Evolutionary conservation across 1,284 basidiomycete genomes (phyloP), one percentile per base, ranked within the genome.

Genomic region (Grifola frondosa): DNA sequence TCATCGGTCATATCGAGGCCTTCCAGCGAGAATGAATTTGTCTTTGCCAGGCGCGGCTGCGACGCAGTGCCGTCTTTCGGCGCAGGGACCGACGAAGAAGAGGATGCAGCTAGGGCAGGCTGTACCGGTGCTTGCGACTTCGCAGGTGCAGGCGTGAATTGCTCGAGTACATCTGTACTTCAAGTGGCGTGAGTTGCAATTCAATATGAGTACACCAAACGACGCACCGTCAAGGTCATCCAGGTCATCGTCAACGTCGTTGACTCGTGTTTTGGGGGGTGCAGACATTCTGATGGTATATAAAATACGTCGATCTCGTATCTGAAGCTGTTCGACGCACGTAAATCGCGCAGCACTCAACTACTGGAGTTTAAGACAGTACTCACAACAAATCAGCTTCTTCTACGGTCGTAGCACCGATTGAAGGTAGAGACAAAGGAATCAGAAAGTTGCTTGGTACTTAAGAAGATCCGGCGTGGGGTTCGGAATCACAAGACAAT

Each of bases 221-320:
- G 32, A 50, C 75, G 44, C 45, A 84, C 85, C 85, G 54, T 88
- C 86, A 36, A 88, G 76, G 59, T 88, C 84, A 55, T 88, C 85
- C 24, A 88, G 63, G 62, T 88, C 83, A 9, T 86, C 84, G 9
- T 84, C 84, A 30, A 71, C 67, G 8, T 55, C 54, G 5, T 41
- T 51, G 4, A 42, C 38, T 13, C 35, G 34, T 13, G 48, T 21
- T 38, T 52, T 58, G 17, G 42, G 54, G 5, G 54, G 46, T 10
- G 49, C 43, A 5, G 51, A 49, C 56, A 58, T 58, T n/a, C n/a
- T n/a, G n/a, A n/a, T n/a, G n/a, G n/a, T n/a, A n/a, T n/a, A n/a
- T n/a, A n/a, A n/a, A n/a, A n/a, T n/a, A n/a, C n/a, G n/a, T n/a
- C n/a, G n/a, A n/a, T n/a, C n/a, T n/a, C n/a, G n/a, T n/a, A n/a